A percentile compares a stretch with the other conserved stretches of the same genome.
These are phyloP conservation scores for Candida sanyiensis DNA, from an alignment of 805 yeast genomes.

Conservation along the genomic window DNA sequence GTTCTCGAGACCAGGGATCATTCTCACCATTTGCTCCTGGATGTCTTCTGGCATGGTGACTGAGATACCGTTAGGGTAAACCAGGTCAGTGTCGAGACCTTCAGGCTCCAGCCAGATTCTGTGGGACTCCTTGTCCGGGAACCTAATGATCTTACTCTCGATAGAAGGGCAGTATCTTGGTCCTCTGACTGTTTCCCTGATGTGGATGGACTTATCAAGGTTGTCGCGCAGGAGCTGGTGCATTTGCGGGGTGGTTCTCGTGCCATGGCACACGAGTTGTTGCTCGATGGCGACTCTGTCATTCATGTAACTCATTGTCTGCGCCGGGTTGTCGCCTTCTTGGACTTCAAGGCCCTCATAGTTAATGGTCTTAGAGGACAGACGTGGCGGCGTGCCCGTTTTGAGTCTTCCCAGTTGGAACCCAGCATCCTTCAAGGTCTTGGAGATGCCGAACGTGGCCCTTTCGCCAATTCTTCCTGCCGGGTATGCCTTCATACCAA, in stretches of 20 bases:
- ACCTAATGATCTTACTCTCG: constrained; percentile 80
- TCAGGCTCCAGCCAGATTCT: constrained; percentile 96
- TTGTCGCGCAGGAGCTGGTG: constrained; percentile 67
- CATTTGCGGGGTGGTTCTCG: constrained; percentile 69
- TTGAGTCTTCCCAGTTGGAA: constrained; percentile 84
- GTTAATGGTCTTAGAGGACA: constrained; percentile 67
- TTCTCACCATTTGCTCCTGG: constrained; percentile 63
- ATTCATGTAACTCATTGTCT: constrained; percentile 85
- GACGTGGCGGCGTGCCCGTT: constrained; percentile 96
- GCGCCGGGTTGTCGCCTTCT: constrained; percentile 77
- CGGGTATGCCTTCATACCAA: constrained; percentile 74
- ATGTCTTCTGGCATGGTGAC: constrained; percentile 95
- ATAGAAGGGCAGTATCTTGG: constrained; percentile 97
- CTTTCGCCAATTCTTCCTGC: constrained; percentile 93
- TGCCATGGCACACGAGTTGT: constrained; percentile 68
- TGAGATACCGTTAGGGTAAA: constrained; percentile 95
- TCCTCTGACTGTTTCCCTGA: constrained; percentile 89
- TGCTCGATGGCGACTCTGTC: constrained; percentile 54
- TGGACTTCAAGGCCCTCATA: constrained; percentile 60
- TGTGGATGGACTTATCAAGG: constrained; percentile 80
- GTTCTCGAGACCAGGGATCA: constrained; percentile 85
- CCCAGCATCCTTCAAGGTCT: constrained; percentile 70
- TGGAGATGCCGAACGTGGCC: constrained; percentile 84
- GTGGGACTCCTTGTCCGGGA: constrained; percentile 70
- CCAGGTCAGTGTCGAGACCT: constrained; percentile 78